A percentile compares a stretch with the other conserved stretches of the same genome.
phyloP scores from a whole-genome alignment of 257 asterid species.

The Oldenlandia corymbosa region DNA sequence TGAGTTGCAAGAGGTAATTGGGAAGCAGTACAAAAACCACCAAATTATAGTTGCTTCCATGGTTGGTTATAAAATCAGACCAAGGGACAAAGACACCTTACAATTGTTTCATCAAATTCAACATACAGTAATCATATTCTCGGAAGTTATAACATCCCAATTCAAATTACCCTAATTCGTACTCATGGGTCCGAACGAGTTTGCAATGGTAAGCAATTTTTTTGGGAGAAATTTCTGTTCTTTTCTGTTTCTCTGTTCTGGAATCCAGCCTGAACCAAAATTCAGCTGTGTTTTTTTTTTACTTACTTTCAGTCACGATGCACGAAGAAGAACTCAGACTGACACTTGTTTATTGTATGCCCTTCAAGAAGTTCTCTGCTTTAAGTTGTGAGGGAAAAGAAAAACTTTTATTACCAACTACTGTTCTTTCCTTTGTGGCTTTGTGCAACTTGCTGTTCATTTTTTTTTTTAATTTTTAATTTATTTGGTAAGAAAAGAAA shows the following conservation, averaged over 20 bases:
- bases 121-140: not conserved
- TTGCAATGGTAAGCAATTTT: slow-evolving; percentile 47
- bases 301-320: not conserved
- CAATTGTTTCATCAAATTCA: not conserved
- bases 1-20: not conserved
- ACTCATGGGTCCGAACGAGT: slow-evolving; percentile 48
- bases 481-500: no score
- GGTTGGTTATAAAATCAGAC: not conserved
- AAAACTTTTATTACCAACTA: not conserved
- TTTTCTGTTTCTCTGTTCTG: slow-evolving; percentile 1
- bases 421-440: not conserved
- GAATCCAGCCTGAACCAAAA: not conserved
- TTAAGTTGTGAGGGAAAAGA: not conserved
- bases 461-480: no score
- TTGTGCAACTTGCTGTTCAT: not conserved
- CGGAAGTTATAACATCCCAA: not conserved
- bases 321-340: not conserved
- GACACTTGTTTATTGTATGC: not conserved
- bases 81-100: not conserved
- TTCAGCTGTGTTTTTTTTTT: not conserved
- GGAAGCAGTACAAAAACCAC: no score
- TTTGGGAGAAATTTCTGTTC: not conserved
- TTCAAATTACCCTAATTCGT: not conserved
- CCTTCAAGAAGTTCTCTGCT: not conserved
- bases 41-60: not conserved